Base-by-base conservation (phyloP, 225 moss, liverwort and hornwort species). In the Anthoceros angustus region DNA sequence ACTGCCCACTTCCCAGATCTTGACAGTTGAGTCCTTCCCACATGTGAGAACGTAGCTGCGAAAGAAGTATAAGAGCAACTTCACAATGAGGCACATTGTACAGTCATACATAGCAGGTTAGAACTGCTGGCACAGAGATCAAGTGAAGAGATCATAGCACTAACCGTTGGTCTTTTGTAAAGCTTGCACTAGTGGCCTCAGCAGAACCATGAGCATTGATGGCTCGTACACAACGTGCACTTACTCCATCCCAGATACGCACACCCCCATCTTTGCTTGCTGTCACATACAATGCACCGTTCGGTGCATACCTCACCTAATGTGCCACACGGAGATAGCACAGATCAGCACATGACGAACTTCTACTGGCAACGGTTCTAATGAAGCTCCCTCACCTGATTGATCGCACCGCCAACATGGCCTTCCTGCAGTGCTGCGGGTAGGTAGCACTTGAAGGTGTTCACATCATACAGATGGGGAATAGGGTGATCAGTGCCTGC, bases 201-300 rank as follows among this genome's bases (percentile, higher is more conserved):
- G 79, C 76, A 64, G 85, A 76, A 64, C 93, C 89, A 64, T 93
- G 93, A 25, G 92, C 92, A 70, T 83, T 80, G 49, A 93, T 85
- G 42, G 89, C 77, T 25, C 85, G 87, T 48, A 93, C 82, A 74
- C 93, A 93, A 26, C 82, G 85, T 18, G 93, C 85, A 75, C 69
- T 93, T 71, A 82, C 76, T 40, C 93, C 93, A 75, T 89, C 93
- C 93, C 89, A 93, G 26, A 93, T 87, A 67, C 89, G 77, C 67
- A 93, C 72, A 66, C 85, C 87, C 64, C 93, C 93, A 74, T 93
- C 89, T 78, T 93, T 87, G 77, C 93, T 87, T 49, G 93, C 93
- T 46, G 89, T 81, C 38, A 89, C 93, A 63, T 93, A 93, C 68
- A 93, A 74, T 42, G 83, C 85, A 71, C 93, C 93, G 70, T 74